phyloP scores from a whole-genome alignment of 208 protist species.

The Crithidia mellificae region DNA sequence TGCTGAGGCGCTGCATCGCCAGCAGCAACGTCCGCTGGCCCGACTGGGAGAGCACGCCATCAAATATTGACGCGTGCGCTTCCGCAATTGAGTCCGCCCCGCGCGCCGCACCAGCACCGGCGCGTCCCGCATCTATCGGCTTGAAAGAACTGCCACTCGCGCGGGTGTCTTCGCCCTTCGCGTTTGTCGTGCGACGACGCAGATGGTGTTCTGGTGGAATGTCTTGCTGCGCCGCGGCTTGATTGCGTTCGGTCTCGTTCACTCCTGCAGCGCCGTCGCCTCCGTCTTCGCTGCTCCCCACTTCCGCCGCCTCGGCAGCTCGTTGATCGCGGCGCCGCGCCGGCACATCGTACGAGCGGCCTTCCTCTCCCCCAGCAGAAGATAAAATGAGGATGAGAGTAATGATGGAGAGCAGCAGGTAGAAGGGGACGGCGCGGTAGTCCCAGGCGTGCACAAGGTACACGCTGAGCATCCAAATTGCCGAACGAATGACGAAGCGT shows the following conservation, averaged over 20 bases:
- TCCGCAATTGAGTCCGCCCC: too few relatives aligned
- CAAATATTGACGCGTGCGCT: background rate
- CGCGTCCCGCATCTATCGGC: too few relatives aligned
- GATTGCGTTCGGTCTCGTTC: too few relatives aligned
- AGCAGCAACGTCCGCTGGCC: slow-evolving; percentile 32
- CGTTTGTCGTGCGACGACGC: too few relatives aligned
- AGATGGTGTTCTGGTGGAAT: too few relatives aligned
- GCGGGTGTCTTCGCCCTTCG: too few relatives aligned
- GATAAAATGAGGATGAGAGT: background rate
- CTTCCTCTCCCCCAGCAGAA: background rate
- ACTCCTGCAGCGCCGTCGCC: too few relatives aligned
- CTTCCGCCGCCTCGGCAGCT: background rate
- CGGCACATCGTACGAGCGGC: background rate
- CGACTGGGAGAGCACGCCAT: background rate
- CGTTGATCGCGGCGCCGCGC: background rate
- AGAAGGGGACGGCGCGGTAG: slow-evolving; percentile 33
- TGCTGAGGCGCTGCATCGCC: slow-evolving; percentile 37
- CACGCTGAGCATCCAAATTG: slow-evolving; percentile 44
- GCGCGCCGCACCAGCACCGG: too few relatives aligned
- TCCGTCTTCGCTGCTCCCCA: too few relatives aligned
- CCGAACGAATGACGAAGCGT: slow-evolving; percentile 26
- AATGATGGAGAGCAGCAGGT: slow-evolving; percentile 37
- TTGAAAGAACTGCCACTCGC: too few relatives aligned
- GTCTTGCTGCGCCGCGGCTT: too few relatives aligned
- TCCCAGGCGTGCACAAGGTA: slow-evolving; percentile 29